A percentile compares a stretch with the other conserved stretches of the same genome.
Evolutionary conservation across 2,329 filamentous ascomycete genomes (phyloP).

Genomic region (Nemania sp.): DNA sequence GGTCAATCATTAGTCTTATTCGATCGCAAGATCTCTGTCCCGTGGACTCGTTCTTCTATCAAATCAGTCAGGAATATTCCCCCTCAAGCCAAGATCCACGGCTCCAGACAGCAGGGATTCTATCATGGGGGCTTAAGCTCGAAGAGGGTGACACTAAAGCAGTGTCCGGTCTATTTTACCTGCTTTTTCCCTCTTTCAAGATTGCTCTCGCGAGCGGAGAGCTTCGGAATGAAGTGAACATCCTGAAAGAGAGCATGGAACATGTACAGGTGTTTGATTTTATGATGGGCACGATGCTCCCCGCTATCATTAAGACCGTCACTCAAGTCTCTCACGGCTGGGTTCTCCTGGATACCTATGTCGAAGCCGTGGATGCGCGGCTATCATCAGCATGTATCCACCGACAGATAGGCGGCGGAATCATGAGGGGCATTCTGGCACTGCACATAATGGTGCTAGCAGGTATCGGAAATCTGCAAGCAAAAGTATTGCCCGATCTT

Average conservation of each 20-base stretch:
- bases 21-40: constrained; percentile 59
- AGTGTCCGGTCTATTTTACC: constrained; percentile 57
- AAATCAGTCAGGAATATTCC: constrained; percentile 60
- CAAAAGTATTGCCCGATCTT: constrained; percentile 27
- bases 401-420: constrained; percentile 44
- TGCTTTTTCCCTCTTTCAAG: constrained; percentile 62
- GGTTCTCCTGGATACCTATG: constrained; percentile 57
- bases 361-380: constrained; percentile 46
- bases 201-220: constrained; percentile 55
- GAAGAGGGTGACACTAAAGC: constrained; percentile 56
- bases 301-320: constrained; percentile 53
- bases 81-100: constrained; percentile 60
- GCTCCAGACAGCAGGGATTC: constrained; percentile 59
- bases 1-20: constrained; percentile 57
- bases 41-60: constrained; percentile 61
- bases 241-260: constrained; percentile 56
- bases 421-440: constrained; percentile 41
- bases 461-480: constrained; percentile 37
- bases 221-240: constrained; percentile 51
- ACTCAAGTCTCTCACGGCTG: constrained; percentile 46
- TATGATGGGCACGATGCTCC: constrained; percentile 57
- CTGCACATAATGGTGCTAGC: constrained; percentile 41
- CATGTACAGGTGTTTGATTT: constrained; percentile 52
- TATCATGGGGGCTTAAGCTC: constrained; percentile 60
- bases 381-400: constrained; percentile 44